These are phyloP conservation scores for Aspergillus viridinutans DNA, from an alignment of 2,329 filamentous ascomycete species.

Conservation along the genomic window DNA sequence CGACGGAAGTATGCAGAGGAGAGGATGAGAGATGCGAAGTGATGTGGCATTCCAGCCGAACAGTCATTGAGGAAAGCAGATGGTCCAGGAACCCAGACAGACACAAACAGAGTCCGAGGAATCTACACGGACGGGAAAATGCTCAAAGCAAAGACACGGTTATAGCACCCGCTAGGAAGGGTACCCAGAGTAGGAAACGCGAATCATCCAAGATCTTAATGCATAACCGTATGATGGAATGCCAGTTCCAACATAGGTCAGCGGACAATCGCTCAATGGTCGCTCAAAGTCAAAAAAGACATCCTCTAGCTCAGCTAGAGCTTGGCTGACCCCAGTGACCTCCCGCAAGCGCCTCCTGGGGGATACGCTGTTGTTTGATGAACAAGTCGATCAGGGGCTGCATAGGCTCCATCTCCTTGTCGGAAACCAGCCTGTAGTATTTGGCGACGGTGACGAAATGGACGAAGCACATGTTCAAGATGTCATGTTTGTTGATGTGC, in stretches of 20 bases:
- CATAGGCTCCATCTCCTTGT: constrained; percentile 92
- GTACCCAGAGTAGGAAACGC: constrained; percentile 13
- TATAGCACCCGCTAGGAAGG: constrained; percentile 19
- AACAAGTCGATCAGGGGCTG: constrained; percentile 89
- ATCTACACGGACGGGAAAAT: constrained; percentile 36
- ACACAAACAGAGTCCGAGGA: constrained; percentile 4
- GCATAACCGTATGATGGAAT: constrained; percentile 18
- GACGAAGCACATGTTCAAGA: constrained; percentile 82
- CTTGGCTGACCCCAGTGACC: constrained; percentile 41
- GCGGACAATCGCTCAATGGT: constrained; percentile 23
- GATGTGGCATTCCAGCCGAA: not conserved
- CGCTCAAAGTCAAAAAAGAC: constrained; percentile 6
- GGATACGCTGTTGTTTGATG: constrained; percentile 83
- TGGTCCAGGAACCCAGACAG: not conserved
- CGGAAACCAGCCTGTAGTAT: constrained; percentile 76
- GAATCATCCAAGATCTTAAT: constrained; percentile 1
- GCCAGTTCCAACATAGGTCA: constrained; percentile 31
- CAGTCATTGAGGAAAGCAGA: constrained; percentile 16
- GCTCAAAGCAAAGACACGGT: constrained; percentile 25
- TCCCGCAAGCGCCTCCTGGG: constrained; percentile 54
- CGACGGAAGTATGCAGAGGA: not conserved
- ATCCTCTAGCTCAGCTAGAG: constrained; percentile 25
- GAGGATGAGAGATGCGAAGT: not conserved
- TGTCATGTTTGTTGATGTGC: constrained; percentile 66
- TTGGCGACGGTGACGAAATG: constrained; percentile 79